Evolutionary conservation across 140 eudicot genomes (phyloP).

Genomic region (Oenanthe javanica): DNA sequence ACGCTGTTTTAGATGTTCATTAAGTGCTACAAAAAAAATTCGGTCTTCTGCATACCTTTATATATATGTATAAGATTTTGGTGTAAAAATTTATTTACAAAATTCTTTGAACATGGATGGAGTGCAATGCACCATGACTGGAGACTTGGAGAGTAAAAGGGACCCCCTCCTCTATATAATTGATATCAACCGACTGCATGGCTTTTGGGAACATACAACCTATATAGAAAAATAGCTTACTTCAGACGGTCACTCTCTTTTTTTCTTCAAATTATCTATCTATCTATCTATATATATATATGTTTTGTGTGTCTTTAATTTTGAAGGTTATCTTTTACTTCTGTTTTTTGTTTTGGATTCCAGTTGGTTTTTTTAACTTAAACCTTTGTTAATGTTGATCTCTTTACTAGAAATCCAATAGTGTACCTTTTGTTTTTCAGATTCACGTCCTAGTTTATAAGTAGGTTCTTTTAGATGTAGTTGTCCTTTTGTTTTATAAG

Average conservation of each 20-base stretch:
- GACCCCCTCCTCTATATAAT: not conserved
- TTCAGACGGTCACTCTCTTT: not conserved
- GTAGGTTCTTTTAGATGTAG: not conserved
- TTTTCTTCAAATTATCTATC: too few relatives aligned
- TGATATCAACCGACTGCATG: not conserved
- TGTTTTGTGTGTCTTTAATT: not conserved
- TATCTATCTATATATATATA: too few relatives aligned
- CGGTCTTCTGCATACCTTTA: not conserved
- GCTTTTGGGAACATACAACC: not conserved
- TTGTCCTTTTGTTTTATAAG: not conserved
- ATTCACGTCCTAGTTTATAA: not conserved
- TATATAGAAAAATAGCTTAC: not conserved
- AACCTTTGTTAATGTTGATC: not conserved
- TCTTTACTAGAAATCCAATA: not conserved
- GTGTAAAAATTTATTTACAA: not conserved
- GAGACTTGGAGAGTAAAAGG: not conserved
- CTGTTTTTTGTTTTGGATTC: not conserved
- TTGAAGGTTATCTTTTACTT: not conserved
- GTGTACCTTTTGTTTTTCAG: not conserved
- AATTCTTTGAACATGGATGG: not conserved
- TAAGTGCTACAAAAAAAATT: not conserved
- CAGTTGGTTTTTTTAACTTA: not conserved
- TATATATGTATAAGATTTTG: not conserved
- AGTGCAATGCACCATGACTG: not conserved
- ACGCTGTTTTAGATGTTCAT: not conserved